phyloP scores from a whole-genome alignment of 2,329 filamentous ascomycete species.

The Ophiostoma sp. region DNA sequence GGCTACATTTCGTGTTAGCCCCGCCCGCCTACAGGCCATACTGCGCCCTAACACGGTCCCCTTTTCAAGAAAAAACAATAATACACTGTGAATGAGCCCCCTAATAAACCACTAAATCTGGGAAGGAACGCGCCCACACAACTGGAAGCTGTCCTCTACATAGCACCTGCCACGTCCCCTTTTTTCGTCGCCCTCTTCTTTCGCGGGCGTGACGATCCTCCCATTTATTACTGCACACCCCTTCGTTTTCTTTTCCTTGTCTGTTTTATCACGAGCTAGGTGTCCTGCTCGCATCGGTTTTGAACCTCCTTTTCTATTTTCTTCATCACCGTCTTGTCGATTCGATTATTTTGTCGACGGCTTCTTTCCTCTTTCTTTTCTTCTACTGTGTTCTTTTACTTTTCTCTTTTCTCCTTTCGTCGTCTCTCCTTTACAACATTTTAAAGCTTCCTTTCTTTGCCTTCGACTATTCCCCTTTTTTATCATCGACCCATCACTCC shows the following conservation, averaged over 20 bases:
- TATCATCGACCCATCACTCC: not conserved
- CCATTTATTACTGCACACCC: conserved; percentile 10
- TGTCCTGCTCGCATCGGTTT: not conserved
- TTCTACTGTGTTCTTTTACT: not conserved
- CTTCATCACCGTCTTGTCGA: conserved; percentile 3
- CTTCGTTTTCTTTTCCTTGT: not conserved
- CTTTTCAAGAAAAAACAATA: not conserved
- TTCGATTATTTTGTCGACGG: not conserved
- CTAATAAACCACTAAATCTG: not conserved
- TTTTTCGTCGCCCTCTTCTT: conserved; percentile 8
- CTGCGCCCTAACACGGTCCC: not conserved
- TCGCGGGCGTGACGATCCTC: conserved; percentile 1
- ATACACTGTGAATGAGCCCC: not conserved
- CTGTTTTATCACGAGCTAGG: conserved; percentile 16
- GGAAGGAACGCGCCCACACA: not conserved
- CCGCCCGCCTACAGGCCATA: not conserved
- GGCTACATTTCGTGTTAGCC: conserved; percentile 4
- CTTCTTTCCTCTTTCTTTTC: conserved; percentile 4
- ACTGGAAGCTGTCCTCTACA: not conserved
- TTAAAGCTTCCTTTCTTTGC: not conserved
- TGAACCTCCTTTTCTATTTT: not conserved
- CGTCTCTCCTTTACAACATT: not conserved
- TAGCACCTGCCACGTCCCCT: conserved; percentile 12
- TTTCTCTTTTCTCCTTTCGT: not conserved
- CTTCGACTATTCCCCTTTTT: not conserved